Base-by-base conservation (phyloP, 1,284 basidiomycete genomes). In the Ganoderma resinaceum region DNA sequence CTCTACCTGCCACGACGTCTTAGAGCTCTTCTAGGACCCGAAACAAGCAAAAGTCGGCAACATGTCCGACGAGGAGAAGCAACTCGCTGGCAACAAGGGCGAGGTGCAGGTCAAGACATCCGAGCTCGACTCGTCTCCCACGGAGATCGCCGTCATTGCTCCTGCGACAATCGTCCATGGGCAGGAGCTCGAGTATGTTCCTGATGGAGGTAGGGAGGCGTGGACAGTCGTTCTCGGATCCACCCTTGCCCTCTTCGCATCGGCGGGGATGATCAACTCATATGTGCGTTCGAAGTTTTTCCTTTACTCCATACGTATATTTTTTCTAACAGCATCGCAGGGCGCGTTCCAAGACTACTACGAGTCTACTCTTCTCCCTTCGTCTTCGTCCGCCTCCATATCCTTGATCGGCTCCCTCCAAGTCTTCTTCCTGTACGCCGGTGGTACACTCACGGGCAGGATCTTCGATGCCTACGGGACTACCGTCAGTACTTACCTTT, bases 361-460 rank as follows among this genome's bases (percentile, higher is more conserved):
- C 52, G 66, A 73, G 60, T 65, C 69, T 3, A 70, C 72, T 2
- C 68, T 73, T 0, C 69, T 73, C 4, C 67, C 69, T 4, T 67
- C 72, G 1, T 73, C 72, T 2, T 69, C 72, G 0, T 73, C 72
- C 0, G 63, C 72, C 3, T 57, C 72, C 18, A 83, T 84, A 65
- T 81, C 84, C 9, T 78, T 84, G 72, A 84, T 84, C 62, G 83
- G 83, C 2, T 82, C 84, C 8, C 67, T 85, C 18, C 84, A 84
- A 66, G 67, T 85, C 6, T 84, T 80, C 75, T 77, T 78, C 61
- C 78, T 83, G 59, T 84, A 81, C 64, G 76, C 74, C 2, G 70
- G 75, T 9, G 77, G 77, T 3, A 78, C 78, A 9, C 62, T 80
- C 49, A 71, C 78, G 5, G 80, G 80, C 23, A 63, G 74, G 58